Evolutionary conservation across 768 basidiomycete genomes (phyloP), one percentile per base, ranked within the genome.

Genomic region (Gloeophyllum trabeum): DNA sequence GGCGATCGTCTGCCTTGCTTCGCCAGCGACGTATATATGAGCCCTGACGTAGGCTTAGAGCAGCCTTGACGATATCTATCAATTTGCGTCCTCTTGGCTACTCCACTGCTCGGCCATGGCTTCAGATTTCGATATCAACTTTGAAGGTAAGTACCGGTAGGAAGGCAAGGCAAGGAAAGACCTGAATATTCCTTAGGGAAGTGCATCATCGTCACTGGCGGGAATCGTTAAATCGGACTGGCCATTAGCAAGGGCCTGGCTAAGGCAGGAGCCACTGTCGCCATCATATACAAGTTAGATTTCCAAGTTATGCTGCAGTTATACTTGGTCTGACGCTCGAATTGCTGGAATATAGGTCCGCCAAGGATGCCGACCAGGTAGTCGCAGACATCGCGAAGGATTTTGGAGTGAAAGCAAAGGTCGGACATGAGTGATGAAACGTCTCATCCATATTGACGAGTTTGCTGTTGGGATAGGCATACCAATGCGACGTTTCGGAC

Each of bases 241-340:
- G 76, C 71, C 1, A 72, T 68, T 42, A 69, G 70, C 20, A 57
- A 62, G 26, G 75, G 75, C 1, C 61, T 76, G 25, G 76, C 76
- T n/a, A 51, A 63, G 35, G 71, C 78, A 0, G 75, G 75, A 21
- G 70, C 67, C 0, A 70, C 70, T 39, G 74, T 82, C 3, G 78
- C 76, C 21, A 71, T 82, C 6, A 74, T 81, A 37, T 80, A 79
- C 60, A 66, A 66, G 75, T 67, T n/a, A n/a, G n/a, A n/a, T n/a
- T n/a, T 2, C 14, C 51, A 42, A 5, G 16, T 19, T 2, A 16
- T 3, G 7, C 19, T 22, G 34, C 23, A 23, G 35, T 26, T 26
- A 24, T n/a, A n/a, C 12, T 20, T 19, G 22, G 30, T 32, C 0
- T 24, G 6, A 18, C 10, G 1, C 16, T 5, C 12, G 2, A 1